Base-by-base conservation (phyloP, 2,329 filamentous ascomycete species). In the Nannizziopsis barbatae region DNA sequence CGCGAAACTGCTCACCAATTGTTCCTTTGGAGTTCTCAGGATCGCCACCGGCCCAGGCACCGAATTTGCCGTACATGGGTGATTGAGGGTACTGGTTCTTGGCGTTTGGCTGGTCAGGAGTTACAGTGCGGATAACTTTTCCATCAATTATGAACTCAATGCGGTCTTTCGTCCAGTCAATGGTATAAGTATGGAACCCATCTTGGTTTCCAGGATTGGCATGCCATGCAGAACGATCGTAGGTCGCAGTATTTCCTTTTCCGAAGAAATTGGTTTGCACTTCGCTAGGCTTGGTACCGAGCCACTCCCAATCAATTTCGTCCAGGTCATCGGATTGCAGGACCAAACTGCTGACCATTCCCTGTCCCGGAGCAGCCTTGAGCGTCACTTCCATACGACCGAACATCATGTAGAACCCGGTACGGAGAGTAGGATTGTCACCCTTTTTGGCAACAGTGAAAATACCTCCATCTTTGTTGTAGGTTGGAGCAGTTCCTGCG, bases 371-470 rank as follows among this genome's bases (percentile, higher is more conserved):
- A 8, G 92, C 88, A 20, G 86, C 81, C 68, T 90, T 89, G 72
- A 95, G 76, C 30, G 79, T 82, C 56, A 89, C 79, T 56, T 94
- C 84, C 61, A 95, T 85, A 54, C 83, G 84, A 56, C 92, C 92
- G 65, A 95, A 98, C 92, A 98, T 96, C 71, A 98, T 95, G 74
- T 95, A 96, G 78, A 94, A 96, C 60, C 92, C 79, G 52, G 88
- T 94, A 55, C 77, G 76, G 52, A 98, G 78, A 64, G 90, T 84
- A 0, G 92, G 92, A 2, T 87, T 79, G 62, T 98, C 86, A 50
- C 90, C 89, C 44, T 81, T 75, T 60, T 81, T 71, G 45, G 79
- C 68, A 45, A 98, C 82, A 20, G 86, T 88, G 64, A 98, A 93
- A 12, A 77, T 78, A 20, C 77, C 89, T 51, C 92, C 92, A 62